Percentiles rank a stretch among this genome's conserved stretches.
Conservation (phyloP, 2,329 filamentous ascomycete genomes). For the Leptographium galeiforme region DNA sequence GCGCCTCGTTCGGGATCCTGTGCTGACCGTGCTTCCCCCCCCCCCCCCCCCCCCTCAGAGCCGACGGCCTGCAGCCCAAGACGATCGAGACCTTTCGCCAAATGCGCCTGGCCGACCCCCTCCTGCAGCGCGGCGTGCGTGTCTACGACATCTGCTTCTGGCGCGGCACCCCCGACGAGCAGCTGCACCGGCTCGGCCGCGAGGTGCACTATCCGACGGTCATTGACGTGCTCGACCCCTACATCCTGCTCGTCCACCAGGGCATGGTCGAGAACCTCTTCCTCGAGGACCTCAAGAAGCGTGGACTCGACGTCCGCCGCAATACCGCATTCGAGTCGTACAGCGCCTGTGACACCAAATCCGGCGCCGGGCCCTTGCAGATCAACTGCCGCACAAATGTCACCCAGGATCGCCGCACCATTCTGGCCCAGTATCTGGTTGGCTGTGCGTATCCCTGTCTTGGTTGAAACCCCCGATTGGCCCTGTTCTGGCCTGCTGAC, state of each 20-base stretch:
- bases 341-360: conserved; percentile 32
- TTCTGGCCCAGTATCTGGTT: conserved; percentile 50
- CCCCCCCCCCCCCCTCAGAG: conserved; percentile 22
- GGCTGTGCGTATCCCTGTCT: conserved; percentile 35
- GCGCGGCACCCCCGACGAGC: conserved; percentile 45
- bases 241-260: conserved; percentile 52
- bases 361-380: conserved; percentile 28
- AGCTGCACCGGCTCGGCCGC: conserved; percentile 21
- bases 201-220: conserved; percentile 50
- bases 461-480: background rate
- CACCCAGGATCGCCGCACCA: conserved; percentile 27
- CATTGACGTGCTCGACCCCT: conserved; percentile 39
- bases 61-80: conserved; percentile 65
- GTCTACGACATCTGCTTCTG: conserved; percentile 68
- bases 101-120: conserved; percentile 55
- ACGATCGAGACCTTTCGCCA: conserved; percentile 66
- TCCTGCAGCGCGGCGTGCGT: conserved; percentile 53
- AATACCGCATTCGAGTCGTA: conserved; percentile 51
- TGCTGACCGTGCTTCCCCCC: background rate
- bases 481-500: background rate
- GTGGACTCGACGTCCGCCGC: conserved; percentile 48
- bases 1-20: background rate
- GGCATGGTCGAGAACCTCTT: conserved; percentile 63
- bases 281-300: conserved; percentile 52
- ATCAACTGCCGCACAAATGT: conserved; percentile 38